Conservation (phyloP, 495 filamentous ascomycete genomes). For the Aspergillus affinis region DNA sequence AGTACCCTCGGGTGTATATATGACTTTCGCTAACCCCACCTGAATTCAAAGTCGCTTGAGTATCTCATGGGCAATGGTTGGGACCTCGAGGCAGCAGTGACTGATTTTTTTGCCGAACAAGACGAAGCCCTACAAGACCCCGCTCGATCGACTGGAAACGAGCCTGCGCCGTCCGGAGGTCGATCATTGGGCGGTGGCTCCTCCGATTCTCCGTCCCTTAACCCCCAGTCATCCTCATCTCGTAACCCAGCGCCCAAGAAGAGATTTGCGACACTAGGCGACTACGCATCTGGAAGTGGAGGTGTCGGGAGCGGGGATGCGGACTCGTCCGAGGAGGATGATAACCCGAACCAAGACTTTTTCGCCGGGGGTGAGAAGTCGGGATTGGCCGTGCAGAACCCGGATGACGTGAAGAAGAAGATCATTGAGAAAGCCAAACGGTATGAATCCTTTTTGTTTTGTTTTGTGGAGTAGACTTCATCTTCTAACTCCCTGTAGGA, state of each 20-base stretch:
- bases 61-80: constrained; percentile 68
- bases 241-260: constrained; percentile 41
- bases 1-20: too few relatives aligned
- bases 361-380: constrained; percentile 98
- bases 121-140: constrained; percentile 54
- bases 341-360: constrained; percentile 69
- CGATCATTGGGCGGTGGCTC: constrained; percentile 36
- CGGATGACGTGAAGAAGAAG: constrained; percentile 68
- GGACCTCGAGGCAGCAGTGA: constrained; percentile 66
- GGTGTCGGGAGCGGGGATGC: constrained; percentile 44
- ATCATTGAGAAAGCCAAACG: constrained; percentile 79
- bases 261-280: constrained; percentile 58
- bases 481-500: constrained; percentile 41
- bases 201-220: constrained; percentile 34
- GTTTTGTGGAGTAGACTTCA: background rate
- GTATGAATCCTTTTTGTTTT: constrained; percentile 49
- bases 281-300: constrained; percentile 38
- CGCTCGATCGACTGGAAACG: constrained; percentile 28
- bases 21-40: constrained; percentile 5
- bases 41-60: constrained; percentile 58
- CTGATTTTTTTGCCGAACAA: constrained; percentile 67
- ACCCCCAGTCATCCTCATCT: constrained; percentile 30
- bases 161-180: constrained; percentile 22
- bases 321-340: constrained; percentile 62
- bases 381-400: constrained; percentile 91